Base-by-base conservation (phyloP, 805 yeast species). In the Tetrapisispora taiwanensis region DNA sequence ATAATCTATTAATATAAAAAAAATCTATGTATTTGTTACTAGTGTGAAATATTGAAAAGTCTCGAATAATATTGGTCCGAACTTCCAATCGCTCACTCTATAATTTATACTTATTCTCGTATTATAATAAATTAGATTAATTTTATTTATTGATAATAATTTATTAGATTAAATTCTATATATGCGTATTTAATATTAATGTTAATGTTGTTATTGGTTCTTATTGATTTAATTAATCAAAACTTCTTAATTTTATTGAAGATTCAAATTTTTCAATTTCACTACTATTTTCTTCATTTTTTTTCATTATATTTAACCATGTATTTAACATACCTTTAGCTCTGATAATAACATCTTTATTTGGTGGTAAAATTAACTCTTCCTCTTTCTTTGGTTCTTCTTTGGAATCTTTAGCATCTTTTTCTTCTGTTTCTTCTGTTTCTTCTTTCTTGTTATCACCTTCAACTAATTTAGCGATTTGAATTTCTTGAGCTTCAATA, bases 401-500 rank as follows among this genome's bases (percentile, higher is more conserved):
- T 12, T 45, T 20, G n/a, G n/a, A n/a, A 31, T 50, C 44, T 20
- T 48, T 39, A 41, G 46, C 41, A 18, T 48, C 39, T 22, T 43
- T 41, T 12, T 47, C 36, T 12, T 45, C 32, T 3, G 4, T 19
- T 5, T 45, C 45, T 30, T 45, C 31, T 30, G 35, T 41, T 24
- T 48, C 44, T 7, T 41, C 30, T 15, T 13, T 22, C 1, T 43
- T 39, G 12, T 45, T 45, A 27, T 43, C 43, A 18, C 45, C 62
- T 30, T 50, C 54, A n/a, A 60, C 51, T 22, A 59, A 39, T 7
- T 52, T 51, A 19, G 46, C 45, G 42, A 58, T 59, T 19, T 52
- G 49, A 15, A 40, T 47, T 37, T 55, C 54, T 40, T 60, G 58
- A 14, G 48, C 50, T 8, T 37, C 49, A 8, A 48, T 47, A 31